Base-by-base conservation (phyloP, 108 stramenopile genomes). In the Cyclotella distinguenda region DNA sequence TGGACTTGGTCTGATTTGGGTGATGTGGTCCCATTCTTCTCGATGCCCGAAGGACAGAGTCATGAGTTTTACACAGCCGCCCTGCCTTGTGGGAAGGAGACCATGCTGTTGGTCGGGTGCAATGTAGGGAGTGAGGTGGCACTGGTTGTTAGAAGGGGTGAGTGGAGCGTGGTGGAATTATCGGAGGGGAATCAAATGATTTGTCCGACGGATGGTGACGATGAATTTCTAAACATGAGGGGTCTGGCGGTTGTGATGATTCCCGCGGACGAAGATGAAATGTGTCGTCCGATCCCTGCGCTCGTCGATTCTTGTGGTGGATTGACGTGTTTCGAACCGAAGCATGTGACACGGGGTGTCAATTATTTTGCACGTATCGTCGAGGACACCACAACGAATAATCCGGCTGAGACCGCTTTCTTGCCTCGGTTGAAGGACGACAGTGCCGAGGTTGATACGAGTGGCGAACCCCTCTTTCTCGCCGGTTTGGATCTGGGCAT, bases 1-100 rank as follows among this genome's bases (percentile, higher is more conserved):
- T 78, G 64, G 42, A 57, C 70, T 18, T 85, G 84, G 76, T 28
- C 70, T 2, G 77, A 87, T 43, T 36, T 89, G 32, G 88, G 87
- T 23, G 88, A 90, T 64, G 93, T 89, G 1, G 89, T 89, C 27
- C 83, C 93, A 8, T 94, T 90, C 64, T 94, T 94, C 54, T 71
- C 85, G 12, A 84, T 90, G 22, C 88, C 93, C 18, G 82, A 74
- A 70, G 68, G 77, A 51, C 88, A 88, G 22, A 66, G 83, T 11
- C 93, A 94, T 47, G 84, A 70, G 11, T 94, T 82, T 54, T 86
- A 78, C 44, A 87, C 89, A 0, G 22, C 68, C 6, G 45, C 46
- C 15, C n/a, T 77, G 16, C 47, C 74, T 8, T 33, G 55, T n/a
- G 26, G 4, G 31, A 15, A 32, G 18, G 34, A 32, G 8, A 11